Base-by-base conservation (phyloP, 23 red algal genomes). In the Cyanidioschyzon merolae region DNA sequence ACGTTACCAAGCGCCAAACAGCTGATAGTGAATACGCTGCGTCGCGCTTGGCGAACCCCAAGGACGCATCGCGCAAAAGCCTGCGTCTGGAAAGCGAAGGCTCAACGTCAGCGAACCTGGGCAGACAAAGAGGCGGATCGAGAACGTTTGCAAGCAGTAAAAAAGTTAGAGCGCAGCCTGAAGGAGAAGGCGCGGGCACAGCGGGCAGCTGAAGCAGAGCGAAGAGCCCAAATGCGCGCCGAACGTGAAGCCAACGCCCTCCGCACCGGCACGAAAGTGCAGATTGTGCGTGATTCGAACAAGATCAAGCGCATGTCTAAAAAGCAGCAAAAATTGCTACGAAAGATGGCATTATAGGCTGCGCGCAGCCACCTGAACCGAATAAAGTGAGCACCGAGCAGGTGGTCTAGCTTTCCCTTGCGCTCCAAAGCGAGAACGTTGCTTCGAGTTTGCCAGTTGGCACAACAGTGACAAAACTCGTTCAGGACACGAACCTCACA, bases 231-330 rank as follows among this genome's bases (percentile, higher is more conserved):
- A 7, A 7, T 25, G 12, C 63, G 29, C 3, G n/a, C n/a, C 7
- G n/a, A 71, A 35, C 63, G 63, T 3, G 63, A 71, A 27, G 63
- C 21, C 2, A 71, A 71, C 32, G 63, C 63, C 12, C 29, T 71
- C 12, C 63, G 63, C 29, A 71, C 63, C 7, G 63, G 63, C 63
- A 27, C 63, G 29, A 3, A 25, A 7, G 21, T 32, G 12, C 63
- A 71, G 29, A 27, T 71, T 7, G 32, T 71, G 2, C 21, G n/a
- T 7, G 3, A 15, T 3, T 3, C 12, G 7, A 71, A 27, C 63
- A 71, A 71, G 30, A 25, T 71, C n/a, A 71, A 71, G 63, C 21
- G 32, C n/a, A 71, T 71, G 63, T 32, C 63, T 27, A 71, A 71
- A 27, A 71, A 35, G 29, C 63, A 71, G 29, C 32, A 32, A 35